A percentile compares a stretch with the other conserved stretches of the same genome.
Conservation (phyloP, 768 basidiomycete genomes). For the Myochromella boudieri region DNA sequence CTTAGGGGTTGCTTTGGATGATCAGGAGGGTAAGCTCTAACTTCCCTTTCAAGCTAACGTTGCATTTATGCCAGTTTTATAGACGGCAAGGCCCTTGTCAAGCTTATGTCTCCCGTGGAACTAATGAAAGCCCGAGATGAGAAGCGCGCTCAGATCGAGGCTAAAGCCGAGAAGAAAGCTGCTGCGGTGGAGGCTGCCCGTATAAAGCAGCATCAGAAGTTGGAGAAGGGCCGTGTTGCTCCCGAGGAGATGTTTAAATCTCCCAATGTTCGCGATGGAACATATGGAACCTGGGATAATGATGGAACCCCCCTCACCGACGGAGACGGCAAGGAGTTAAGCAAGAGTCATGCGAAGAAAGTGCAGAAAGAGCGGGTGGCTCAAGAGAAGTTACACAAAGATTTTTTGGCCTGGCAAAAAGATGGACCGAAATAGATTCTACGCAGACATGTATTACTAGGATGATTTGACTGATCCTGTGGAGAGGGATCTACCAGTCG, state of each 20-base stretch:
- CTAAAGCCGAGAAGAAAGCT: constrained; percentile 79
- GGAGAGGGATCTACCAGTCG: constrained; percentile 52
- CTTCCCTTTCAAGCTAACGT: constrained; percentile 1
- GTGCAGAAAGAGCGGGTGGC: constrained; percentile 65
- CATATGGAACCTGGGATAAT: constrained; percentile 84
- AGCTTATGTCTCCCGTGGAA: constrained; percentile 81
- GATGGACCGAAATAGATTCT: constrained; percentile 20
- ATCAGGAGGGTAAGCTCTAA: constrained; percentile 76
- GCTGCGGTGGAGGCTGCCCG: constrained; percentile 63
- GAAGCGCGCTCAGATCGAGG: constrained; percentile 72
- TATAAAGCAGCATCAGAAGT: constrained; percentile 67
- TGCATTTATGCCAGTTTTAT: constrained; percentile 11
- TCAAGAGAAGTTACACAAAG: constrained; percentile 81
- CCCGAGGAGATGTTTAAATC: constrained; percentile 84
- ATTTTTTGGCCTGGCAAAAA: constrained; percentile 57
- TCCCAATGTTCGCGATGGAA: constrained; percentile 69
- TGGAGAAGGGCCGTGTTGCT: constrained; percentile 81
- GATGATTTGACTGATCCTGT: constrained; percentile 6
- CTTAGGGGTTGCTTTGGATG: constrained; percentile 94
- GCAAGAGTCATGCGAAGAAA: constrained; percentile 80
- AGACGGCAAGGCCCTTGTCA: constrained; percentile 96
- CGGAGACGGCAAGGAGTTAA: constrained; percentile 78
- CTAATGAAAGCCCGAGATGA: constrained; percentile 86
- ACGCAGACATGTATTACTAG: constrained; percentile 2
- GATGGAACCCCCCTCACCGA: constrained; percentile 85